phyloP scores from a whole-genome alignment of 73 alveolate genomes.

The Tetrahymena thermophila region DNA sequence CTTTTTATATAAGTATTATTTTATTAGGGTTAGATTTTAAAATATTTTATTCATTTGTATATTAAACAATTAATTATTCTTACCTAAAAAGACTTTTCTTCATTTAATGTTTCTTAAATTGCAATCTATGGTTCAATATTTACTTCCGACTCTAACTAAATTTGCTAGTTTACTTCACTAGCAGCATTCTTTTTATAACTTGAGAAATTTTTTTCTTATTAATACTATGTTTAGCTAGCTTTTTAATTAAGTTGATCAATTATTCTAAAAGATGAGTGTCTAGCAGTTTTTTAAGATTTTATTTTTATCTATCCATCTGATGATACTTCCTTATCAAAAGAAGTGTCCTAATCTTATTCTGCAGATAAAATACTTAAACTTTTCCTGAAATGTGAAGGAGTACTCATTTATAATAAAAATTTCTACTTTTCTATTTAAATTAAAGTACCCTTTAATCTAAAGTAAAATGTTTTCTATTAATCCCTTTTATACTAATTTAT shows the following conservation, averaged over 20 bases:
- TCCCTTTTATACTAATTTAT: background rate
- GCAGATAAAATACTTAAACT: background rate
- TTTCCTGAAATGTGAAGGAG: background rate
- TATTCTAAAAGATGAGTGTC: background rate
- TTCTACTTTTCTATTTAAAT: no score
- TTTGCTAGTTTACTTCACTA: background rate
- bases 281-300: background rate
- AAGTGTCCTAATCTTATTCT: background rate
- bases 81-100: background rate
- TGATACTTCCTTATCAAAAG: background rate
- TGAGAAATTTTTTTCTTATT: background rate
- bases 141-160: background rate
- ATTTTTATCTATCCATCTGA: background rate
- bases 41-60: no score
- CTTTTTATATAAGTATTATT: background rate
- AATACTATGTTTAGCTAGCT: background rate
- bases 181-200: background rate
- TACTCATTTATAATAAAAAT: background rate
- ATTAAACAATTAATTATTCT: no score
- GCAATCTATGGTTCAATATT: background rate
- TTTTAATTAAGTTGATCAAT: background rate
- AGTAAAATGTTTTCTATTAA: no score
- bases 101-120: background rate
- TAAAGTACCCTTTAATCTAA: background rate
- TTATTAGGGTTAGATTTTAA: no score